Evolutionary conservation across 1,284 basidiomycete species (phyloP).

Genomic region (Hypsizygus ulmarius): DNA sequence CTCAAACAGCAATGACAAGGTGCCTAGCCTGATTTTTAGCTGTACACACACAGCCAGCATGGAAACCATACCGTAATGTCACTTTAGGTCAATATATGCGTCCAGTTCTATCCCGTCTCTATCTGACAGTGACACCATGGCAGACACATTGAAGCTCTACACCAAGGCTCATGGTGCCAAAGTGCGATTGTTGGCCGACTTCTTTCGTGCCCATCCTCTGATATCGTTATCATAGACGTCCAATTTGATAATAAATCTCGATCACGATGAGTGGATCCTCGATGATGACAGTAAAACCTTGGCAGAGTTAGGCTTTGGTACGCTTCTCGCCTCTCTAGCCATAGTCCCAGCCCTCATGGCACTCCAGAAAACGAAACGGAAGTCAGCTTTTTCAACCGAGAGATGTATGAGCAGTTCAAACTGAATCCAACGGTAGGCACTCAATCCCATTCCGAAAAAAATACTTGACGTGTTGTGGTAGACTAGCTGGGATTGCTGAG

Average conservation of each 20-base stretch:
- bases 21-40: conserved; percentile 39
- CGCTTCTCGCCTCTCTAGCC: conserved; percentile 24
- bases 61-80: conserved; percentile 82
- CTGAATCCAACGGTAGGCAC: conserved; percentile 70
- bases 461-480: conserved; percentile 24
- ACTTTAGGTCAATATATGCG: conserved; percentile 52
- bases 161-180: conserved; percentile 94
- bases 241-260: conserved; percentile 93
- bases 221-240: conserved; percentile 59
- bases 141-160: conserved; percentile 93
- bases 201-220: neutral
- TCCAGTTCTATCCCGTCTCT: conserved; percentile 5
- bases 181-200: conserved; percentile 37
- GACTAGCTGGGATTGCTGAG: conserved; percentile 50
- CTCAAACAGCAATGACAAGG: neutral
- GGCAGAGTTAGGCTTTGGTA: conserved; percentile 73
- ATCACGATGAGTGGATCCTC: conserved; percentile 91
- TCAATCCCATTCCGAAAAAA: conserved; percentile 9
- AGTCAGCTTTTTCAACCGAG: conserved; percentile 83
- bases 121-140: conserved; percentile 1
- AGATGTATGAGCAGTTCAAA: conserved; percentile 79
- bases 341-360: conserved; percentile 3
- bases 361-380: conserved; percentile 89
- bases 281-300: conserved; percentile 64
- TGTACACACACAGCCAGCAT: conserved; percentile 69